These are phyloP conservation scores for Lodderomyces parapsilosis DNA, from an alignment of 1,139 yeast species.

Conservation along the genomic window DNA sequence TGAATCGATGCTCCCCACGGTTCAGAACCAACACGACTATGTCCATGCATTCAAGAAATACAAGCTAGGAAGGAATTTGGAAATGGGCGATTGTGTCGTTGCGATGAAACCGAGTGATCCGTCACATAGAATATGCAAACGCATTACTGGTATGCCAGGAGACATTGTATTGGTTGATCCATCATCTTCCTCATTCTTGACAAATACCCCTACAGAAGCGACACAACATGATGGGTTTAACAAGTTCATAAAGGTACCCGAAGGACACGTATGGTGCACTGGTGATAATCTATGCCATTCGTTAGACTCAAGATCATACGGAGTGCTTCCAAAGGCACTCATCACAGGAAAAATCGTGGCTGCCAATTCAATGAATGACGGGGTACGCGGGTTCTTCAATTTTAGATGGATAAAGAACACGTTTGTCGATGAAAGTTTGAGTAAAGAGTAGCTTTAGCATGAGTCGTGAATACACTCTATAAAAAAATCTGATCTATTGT, in stretches of 20 bases:
- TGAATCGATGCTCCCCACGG: conserved; percentile 93
- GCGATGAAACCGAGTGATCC: conserved; percentile 92
- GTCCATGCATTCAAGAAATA: conserved; percentile 71
- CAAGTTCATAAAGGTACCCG: conserved; percentile 67
- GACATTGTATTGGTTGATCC: conserved; percentile 83
- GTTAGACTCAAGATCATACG: conserved; percentile 87
- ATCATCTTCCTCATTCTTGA: conserved; percentile 54
- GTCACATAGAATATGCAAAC: conserved; percentile 79
- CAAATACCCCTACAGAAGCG: conserved; percentile 33
- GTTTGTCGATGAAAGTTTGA: conserved; percentile 21
- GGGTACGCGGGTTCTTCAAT: conserved; percentile 45
- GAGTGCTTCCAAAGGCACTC: conserved; percentile 83
- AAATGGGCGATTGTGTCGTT: conserved; percentile 85
- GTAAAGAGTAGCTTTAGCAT: no score
- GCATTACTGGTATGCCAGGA: conserved; percentile 96
- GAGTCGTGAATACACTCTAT: no score
- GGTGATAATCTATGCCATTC: conserved; percentile 91
- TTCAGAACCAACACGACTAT: conserved; percentile 71
- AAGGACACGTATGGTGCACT: conserved; percentile 96
- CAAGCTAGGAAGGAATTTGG: conserved; percentile 57
- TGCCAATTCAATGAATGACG: conserved; percentile 45
- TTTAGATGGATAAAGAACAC: conserved; percentile 55
- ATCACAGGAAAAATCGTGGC: conserved; percentile 88
- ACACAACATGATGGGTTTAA: conserved; percentile 47
- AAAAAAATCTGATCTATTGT: no score